Evolutionary conservation across 2,329 filamentous ascomycete species (phyloP), one percentile per base, ranked within the genome.

Genomic region (Ramularia collo-cygni): DNA sequence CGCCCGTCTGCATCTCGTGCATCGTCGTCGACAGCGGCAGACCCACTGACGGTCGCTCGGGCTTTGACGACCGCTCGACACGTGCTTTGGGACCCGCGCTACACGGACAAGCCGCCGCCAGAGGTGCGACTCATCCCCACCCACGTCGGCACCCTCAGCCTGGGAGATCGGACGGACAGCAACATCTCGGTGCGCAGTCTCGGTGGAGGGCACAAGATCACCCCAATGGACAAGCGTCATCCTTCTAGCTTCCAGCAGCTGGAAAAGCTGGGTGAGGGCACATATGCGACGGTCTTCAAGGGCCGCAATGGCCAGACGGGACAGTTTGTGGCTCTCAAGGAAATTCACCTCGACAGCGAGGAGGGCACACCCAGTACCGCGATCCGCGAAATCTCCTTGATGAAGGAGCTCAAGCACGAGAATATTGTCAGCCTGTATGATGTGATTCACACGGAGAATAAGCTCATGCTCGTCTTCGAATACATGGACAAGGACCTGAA

Each of bases 371-470:
- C 92, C 3, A 93, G 85, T 37, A 98, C 92, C 0, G 92, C 92
- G 33, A 98, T 98, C 63, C 86, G 92, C 58, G 92, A 98, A 66
- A 98, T 98, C 57, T 95, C 89, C 1, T 75, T 98, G 42, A 96
- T 98, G 92, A 98, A 98, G 68, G 92, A 98, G 68, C 76, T 98
- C 52, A 96, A 96, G 67, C 92, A 98, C 66, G 89, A 95, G 64
- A 96, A 95, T 62, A 96, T 98, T 52, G 89, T 98, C 56, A 86
- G 83, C 43, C 80, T 98, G 4, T 87, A 96, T 74, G 92, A 98
- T 73, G 92, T 98, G 41, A 96, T 98, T 58, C 92, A 98, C 66
- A 98, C 92, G 43, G 92, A 98, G 71, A 98, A 96, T 69, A 98
- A 98, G 65, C 79, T 98, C 42, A 98, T 98, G 92, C 81, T 98